Evolutionary conservation across 805 yeast species (phyloP), one percentile per base, ranked within the genome.

Genomic region (Yarrowia sp.): DNA sequence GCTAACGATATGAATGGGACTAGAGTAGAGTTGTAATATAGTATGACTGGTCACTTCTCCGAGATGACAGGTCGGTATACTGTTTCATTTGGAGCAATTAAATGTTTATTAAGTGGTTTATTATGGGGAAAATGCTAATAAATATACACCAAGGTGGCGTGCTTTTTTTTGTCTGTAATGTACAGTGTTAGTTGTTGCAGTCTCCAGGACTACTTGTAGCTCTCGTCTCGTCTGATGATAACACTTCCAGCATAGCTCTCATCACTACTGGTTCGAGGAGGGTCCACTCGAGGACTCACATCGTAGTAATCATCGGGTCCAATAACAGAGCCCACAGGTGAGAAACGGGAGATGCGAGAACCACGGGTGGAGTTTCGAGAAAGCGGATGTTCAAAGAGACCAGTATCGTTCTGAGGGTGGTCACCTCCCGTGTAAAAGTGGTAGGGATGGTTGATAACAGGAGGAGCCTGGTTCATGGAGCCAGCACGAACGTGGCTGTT

Each of bases 231-330:
- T n/a, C 61, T 28, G 11, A 55, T 55, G 18, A 55, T 55, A 11
- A 55, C 61, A 41, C 61, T 55, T 17, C 61, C 61, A 13, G 61
- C 61, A 32, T 55, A 55, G 61, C 61, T 55, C 47, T 55, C 61
- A 13, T 55, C 61, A 15, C 47, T 39, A 17, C 47, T 55, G 43
- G 14, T 22, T 4, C n/a, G 32, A 14, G 43, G 28, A 32, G 43
- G 58, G 32, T 15, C 43, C 18, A 38, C 58, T 51, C 58, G 14
- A 4, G 58, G 58, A 7, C 43, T 36, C n/a, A 18, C 33, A 8
- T 51, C 58, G 38, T 55, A 55, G 47, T 41, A 41, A 14, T 55
- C 61, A 11, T 41, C 61, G 7, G 61, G 61, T 3, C 61, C 61
- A 8, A 55, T 55, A 15, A 55, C 61, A 2, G 61, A 55, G 28